These are phyloP conservation scores for Yueomyces sp. DNA, from an alignment of 805 yeast genomes.

Conservation along the genomic window DNA sequence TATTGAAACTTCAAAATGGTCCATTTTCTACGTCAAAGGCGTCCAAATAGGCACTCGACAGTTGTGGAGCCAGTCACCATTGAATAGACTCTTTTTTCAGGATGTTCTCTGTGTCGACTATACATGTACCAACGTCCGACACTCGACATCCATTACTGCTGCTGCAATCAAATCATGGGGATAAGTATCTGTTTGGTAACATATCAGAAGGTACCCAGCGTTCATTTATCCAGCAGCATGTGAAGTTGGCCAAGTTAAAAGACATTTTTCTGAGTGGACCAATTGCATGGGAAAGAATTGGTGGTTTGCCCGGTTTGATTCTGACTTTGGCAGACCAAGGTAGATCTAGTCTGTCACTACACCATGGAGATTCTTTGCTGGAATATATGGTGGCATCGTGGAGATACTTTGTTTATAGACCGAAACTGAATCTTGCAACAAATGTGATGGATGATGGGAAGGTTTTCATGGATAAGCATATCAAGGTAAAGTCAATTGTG, in stretches of 20 bases:
- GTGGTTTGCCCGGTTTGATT: conserved; percentile 85
- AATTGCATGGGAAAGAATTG: conserved; percentile 62
- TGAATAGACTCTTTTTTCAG: not conserved
- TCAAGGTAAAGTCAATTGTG: conserved; percentile 27
- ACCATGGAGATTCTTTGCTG: conserved; percentile 33
- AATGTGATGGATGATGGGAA: conserved; percentile 12
- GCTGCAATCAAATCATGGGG: conserved; percentile 28
- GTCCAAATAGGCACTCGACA: too few relatives aligned
- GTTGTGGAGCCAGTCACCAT: too few relatives aligned
- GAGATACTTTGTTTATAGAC: conserved; percentile 77
- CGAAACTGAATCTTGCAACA: conserved; percentile 42
- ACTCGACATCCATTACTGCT: conserved; percentile 42
- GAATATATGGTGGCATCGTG: conserved; percentile 61
- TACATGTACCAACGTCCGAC: conserved; percentile 53
- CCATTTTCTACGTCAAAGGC: too few relatives aligned
- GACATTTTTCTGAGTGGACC: conserved; percentile 68
- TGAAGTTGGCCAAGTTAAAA: conserved; percentile 43
- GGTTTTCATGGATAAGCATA: conserved; percentile 22
- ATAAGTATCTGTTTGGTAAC: conserved; percentile 56
- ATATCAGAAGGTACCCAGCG: conserved; percentile 83
- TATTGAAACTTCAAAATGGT: too few relatives aligned
- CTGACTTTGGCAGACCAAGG: conserved; percentile 75
- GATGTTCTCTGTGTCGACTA: conserved; percentile 39
- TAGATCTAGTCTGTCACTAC: conserved; percentile 37
- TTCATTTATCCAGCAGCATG: conserved; percentile 44